These are phyloP conservation scores for Thuja plicata DNA, from an alignment of 83 land plant genomes.

Conservation along the genomic window DNA sequence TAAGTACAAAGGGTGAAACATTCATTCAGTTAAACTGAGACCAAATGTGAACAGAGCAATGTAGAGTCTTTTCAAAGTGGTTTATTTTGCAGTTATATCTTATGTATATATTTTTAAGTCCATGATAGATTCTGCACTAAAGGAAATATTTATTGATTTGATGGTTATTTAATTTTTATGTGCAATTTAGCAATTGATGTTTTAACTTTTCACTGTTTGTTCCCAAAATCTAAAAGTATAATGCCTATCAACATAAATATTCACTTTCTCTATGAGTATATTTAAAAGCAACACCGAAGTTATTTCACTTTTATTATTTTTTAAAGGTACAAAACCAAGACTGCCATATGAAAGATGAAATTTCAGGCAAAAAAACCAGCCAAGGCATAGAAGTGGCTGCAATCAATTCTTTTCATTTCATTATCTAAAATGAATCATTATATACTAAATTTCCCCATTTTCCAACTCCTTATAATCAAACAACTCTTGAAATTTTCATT, in stretches of 20 bases:
- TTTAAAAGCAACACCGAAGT: neutral
- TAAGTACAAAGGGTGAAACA: neutral
- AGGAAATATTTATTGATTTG: neutral
- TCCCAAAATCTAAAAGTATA: neutral
- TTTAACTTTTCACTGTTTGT: neutral
- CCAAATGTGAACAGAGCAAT: neutral
- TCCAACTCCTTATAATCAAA: neutral
- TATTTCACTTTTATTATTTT: neutral
- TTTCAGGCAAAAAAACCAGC: neutral
- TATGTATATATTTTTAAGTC: neutral
- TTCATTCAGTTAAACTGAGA: neutral
- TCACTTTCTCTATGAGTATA: neutral
- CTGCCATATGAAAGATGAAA: neutral
- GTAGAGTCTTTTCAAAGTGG: neutral
- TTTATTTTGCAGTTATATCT: neutral
- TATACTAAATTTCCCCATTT: neutral
- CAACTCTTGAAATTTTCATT: too few relatives aligned
- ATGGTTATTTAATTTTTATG: neutral
- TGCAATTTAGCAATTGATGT: neutral
- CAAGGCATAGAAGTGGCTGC: neutral
- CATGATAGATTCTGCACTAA: neutral
- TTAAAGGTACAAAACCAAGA: neutral
- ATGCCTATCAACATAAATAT: neutral
- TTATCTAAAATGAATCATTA: neutral
- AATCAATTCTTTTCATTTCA: neutral